Percentiles rank a stretch among this genome's conserved stretches.
Conservation (phyloP, 306 rosid genomes). For the Quercus parvula region DNA sequence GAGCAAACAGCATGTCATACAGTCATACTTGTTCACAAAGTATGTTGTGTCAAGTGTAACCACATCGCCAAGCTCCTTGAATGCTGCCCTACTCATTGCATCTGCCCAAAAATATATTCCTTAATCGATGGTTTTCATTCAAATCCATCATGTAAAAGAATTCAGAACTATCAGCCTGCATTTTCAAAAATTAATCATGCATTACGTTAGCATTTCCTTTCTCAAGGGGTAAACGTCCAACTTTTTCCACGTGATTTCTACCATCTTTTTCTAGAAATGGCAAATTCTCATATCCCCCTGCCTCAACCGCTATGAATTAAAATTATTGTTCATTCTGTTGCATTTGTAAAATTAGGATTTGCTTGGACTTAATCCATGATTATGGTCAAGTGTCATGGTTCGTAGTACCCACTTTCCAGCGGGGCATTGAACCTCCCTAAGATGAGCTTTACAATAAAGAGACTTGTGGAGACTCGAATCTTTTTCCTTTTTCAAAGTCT, state of each 20-base stretch:
- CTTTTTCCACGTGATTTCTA: background rate
- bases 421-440: background rate
- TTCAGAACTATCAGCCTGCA: too few relatives aligned
- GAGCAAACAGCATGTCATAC: constrained; percentile 8
- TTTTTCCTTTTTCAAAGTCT: too few relatives aligned
- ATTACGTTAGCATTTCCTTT: background rate
- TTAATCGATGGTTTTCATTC: too few relatives aligned
- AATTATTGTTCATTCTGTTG: background rate
- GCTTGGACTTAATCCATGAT: background rate
- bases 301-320: background rate
- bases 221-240: background rate
- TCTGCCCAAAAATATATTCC: too few relatives aligned
- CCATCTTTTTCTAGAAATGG: too few relatives aligned
- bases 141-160: too few relatives aligned
- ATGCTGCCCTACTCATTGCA: too few relatives aligned
- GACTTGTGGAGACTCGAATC: too few relatives aligned
- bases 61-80: too few relatives aligned
- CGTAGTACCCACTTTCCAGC: constrained; percentile 5
- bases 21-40: background rate
- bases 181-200: too few relatives aligned
- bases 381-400: constrained; percentile 7
- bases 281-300: background rate
- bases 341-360: background rate
- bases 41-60: constrained; percentile 13
- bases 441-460: constrained; percentile 5